Conservation (phyloP, 441 rosid species). For the Gossypium trilobum region DNA sequence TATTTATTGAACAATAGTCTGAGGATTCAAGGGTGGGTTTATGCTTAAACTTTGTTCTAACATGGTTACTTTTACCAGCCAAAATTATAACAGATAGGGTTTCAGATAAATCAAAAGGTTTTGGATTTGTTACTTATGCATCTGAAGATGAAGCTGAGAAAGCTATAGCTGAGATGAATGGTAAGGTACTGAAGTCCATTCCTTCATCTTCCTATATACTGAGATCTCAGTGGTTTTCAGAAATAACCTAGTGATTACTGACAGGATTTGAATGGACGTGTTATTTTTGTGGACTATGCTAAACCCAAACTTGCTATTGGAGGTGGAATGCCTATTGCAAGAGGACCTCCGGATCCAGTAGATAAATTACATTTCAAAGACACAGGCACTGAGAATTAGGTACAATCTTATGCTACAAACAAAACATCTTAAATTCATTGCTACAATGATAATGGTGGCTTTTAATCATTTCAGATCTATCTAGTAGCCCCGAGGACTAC, state of each 20-base stretch:
- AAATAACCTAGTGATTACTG: conserved; percentile 10
- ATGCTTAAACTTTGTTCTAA: background rate
- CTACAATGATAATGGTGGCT: background rate
- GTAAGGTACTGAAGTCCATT: conserved; percentile 38
- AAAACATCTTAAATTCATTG: background rate
- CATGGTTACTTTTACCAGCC: conserved; percentile 34
- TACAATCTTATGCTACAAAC: background rate
- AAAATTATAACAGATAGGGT: conserved; percentile 55
- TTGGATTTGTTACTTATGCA: conserved; percentile 82
- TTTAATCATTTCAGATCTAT: conserved; percentile 4
- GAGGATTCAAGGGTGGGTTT: background rate
- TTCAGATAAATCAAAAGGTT: conserved; percentile 68
- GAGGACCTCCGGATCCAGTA: conserved; percentile 65
- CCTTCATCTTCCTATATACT: background rate
- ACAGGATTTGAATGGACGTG: conserved; percentile 63
- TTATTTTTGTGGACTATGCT: conserved; percentile 61
- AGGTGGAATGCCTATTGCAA: conserved; percentile 54
- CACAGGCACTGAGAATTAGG: background rate
- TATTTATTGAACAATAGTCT: background rate
- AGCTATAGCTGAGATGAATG: conserved; percentile 54
- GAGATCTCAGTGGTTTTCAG: conserved; percentile 4
- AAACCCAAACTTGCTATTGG: conserved; percentile 31
- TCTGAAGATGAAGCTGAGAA: conserved; percentile 61
- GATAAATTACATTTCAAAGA: background rate
- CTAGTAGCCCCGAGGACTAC: background rate